Conservation (phyloP, 2,329 filamentous ascomycete species). For the Parascedosporium putredinis region DNA sequence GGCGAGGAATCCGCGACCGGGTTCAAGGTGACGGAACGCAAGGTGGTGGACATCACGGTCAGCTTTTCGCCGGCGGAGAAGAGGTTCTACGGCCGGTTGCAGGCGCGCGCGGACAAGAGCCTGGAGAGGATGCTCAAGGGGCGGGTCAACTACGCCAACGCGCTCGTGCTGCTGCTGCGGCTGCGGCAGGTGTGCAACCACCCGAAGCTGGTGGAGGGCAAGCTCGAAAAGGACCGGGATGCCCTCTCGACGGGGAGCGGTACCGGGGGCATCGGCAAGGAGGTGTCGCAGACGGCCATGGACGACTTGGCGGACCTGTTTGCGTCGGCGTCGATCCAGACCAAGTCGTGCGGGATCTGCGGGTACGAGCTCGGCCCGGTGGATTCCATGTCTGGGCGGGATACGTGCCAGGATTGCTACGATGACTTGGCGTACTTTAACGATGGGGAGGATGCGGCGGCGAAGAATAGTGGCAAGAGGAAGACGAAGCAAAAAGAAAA, state of each 20-base stretch:
- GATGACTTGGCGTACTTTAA: conserved; percentile 59
- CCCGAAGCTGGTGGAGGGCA: conserved; percentile 74
- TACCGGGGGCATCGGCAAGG: conserved; percentile 32
- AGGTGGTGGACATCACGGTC: conserved; percentile 69
- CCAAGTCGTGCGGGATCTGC: conserved; percentile 76
- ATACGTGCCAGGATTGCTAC: conserved; percentile 62
- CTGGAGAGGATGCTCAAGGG: conserved; percentile 81
- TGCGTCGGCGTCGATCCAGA: conserved; percentile 67
- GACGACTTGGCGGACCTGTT: conserved; percentile 74
- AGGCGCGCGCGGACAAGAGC: conserved; percentile 74
- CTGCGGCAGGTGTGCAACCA: conserved; percentile 93
- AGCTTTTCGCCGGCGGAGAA: conserved; percentile 73
- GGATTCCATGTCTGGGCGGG: conserved; percentile 27
- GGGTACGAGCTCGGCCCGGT: conserved; percentile 53
- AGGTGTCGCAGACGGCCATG: conserved; percentile 39
- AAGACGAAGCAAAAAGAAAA: conserved; percentile 17
- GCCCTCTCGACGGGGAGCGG: conserved; percentile 48
- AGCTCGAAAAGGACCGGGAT: conserved; percentile 80
- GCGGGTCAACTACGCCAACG: conserved; percentile 83
- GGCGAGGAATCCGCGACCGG: conserved; percentile 45
- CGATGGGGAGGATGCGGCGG: conserved; percentile 28
- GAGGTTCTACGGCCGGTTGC: conserved; percentile 74
- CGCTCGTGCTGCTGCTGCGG: conserved; percentile 81
- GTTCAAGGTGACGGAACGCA: conserved; percentile 88
- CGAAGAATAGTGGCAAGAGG: conserved; percentile 18